A percentile compares a stretch with the other conserved stretches of the same genome.
Evolutionary conservation across 75 land plant species (phyloP).

Genomic region (Azolla pinnata): DNA sequence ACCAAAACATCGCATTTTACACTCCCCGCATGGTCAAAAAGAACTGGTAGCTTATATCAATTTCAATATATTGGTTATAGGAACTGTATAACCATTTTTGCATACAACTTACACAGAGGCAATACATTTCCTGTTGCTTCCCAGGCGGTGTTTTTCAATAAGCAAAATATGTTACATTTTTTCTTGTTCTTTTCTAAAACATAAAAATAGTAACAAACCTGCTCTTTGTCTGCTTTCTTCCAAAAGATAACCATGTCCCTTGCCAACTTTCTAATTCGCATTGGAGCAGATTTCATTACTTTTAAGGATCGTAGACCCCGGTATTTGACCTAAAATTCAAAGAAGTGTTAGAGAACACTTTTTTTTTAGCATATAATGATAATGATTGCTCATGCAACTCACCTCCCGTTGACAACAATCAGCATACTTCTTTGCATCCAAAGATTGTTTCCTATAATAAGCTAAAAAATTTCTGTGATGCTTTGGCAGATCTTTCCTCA

Average conservation of each 20-base stretch:
- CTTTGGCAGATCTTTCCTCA: constrained; percentile 68
- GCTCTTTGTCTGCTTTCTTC: constrained; percentile 89
- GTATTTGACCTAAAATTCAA: constrained; percentile 55
- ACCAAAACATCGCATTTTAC: no score
- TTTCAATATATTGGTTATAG: no score
- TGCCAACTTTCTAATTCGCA: constrained; percentile 72
- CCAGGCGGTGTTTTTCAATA: no score
- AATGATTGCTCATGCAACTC: not conserved
- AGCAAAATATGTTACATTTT: no score
- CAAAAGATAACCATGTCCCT: constrained; percentile 81
- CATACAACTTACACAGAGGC: no score
- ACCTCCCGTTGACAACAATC: constrained; percentile 94
- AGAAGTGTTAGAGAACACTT: not conserved
- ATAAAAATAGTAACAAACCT: constrained; percentile 36
- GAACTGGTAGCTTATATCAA: no score
- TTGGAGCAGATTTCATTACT: constrained; percentile 67
- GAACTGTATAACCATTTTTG: no score
- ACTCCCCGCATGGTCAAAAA: no score
- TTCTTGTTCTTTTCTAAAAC: no score
- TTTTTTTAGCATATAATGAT: not conserved
- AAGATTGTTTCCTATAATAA: constrained; percentile 55
- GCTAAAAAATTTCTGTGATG: constrained; percentile 58
- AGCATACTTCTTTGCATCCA: constrained; percentile 72
- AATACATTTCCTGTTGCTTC: no score
- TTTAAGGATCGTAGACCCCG: constrained; percentile 56